Conservation (phyloP, 306 rosid genomes). For the Vigna radiata region DNA sequence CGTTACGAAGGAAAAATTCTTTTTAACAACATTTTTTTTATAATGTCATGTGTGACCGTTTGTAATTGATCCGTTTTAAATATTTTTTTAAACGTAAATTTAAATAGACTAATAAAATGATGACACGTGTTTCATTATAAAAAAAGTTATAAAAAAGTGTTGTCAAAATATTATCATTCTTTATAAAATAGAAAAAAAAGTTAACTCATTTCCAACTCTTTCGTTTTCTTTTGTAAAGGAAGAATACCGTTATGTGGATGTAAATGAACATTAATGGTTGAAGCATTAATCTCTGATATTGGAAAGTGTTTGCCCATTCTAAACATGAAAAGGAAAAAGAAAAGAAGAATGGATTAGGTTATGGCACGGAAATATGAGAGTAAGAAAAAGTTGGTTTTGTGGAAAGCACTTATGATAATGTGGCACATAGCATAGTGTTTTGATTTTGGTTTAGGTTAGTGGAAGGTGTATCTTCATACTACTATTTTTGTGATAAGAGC, state of each 20-base stretch:
- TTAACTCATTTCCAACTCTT: not conserved
- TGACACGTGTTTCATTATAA: too few relatives aligned
- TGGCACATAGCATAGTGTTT: constrained; percentile 25
- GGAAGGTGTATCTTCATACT: constrained; percentile 8
- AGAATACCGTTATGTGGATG: not conserved
- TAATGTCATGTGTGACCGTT: too few relatives aligned
- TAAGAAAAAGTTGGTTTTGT: constrained; percentile 20
- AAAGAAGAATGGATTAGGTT: not conserved
- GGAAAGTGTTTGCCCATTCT: constrained; percentile 10
- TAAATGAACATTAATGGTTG: not conserved
- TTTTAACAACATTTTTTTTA: too few relatives aligned
- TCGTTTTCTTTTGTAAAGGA: not conserved
- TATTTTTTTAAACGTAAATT: too few relatives aligned
- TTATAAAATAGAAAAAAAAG: too few relatives aligned
- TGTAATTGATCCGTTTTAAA: too few relatives aligned
- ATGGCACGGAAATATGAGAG: constrained; percentile 11
- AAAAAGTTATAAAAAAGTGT: too few relatives aligned
- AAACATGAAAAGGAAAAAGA: not conserved
- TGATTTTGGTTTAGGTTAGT: constrained; percentile 9
- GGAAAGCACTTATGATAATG: constrained; percentile 37
- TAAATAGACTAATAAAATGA: too few relatives aligned
- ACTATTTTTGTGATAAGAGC: not conserved
- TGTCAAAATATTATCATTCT: too few relatives aligned
- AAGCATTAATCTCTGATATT: not conserved
- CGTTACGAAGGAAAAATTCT: too few relatives aligned